Base-by-base conservation (phyloP, 257 asterid genomes). In the Lycium barbarum region DNA sequence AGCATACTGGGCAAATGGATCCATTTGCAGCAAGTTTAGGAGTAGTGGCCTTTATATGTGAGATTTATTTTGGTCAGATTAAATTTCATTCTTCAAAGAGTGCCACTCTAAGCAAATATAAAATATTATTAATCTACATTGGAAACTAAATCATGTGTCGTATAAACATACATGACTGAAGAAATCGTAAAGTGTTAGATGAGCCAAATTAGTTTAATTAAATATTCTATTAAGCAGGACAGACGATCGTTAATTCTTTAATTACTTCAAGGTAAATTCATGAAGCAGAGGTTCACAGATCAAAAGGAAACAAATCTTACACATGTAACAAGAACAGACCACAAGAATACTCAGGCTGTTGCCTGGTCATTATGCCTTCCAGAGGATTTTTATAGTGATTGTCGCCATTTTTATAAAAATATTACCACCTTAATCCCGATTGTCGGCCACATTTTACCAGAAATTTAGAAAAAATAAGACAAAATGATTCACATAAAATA, bases 301-400 rank as follows among this genome's bases (percentile, higher is more conserved):
- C 22, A 74, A 74, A 74, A 49, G n/a, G 20, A 76, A 76, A 76
- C 81, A 76, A 76, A 76, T 49, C 45, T n/a, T 76, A 51, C 81
- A 76, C 81, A 76, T 47, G 6, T 74, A 76, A 49, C 81, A 76
- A 51, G 81, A 76, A 76, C 1, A 51, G 81, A 76, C 81, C 81
- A 76, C 81, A 51, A 22, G 63, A 22, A 76, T 76, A 73, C 80
- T 45, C 59, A 49, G 62, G 61, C 55, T 49, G 43, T 6, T 74
- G 45, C 63, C 61, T 74, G n/a, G 3, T 72, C 15, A 72, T 74
- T 22, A 47, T 49, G 81, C 17, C 81, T 74, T 74, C 45, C 45
- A 74, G 45, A 49, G 81, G 14, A 74, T 74, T 74, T 74, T 74
- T 51, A 51, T 76, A 33, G 82, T 53, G 82, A 76, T 76, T 76